Evolutionary conservation across 495 filamentous ascomycete species (phyloP), one percentile per base, ranked within the genome.

Genomic region (Aspergillus incahuasiensis): DNA sequence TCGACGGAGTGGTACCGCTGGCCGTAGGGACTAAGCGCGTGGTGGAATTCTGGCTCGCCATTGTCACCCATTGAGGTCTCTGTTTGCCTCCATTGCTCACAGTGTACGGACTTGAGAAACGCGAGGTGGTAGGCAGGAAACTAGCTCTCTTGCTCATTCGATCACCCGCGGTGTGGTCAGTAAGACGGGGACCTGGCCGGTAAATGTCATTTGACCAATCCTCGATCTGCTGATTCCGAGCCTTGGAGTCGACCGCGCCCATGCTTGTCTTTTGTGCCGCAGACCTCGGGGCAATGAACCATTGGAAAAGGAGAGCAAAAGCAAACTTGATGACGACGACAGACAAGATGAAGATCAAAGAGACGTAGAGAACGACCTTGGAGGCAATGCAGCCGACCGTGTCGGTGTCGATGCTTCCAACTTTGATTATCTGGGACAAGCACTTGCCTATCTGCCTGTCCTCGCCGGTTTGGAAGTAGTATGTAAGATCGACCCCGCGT

Each of bases 131-230:
- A 80, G 95, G 59, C 86, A 77, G 73, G 90, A 73, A 78, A 68
- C 89, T 96, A 52, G 81, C 81, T 55, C 94, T 86, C 73, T 96
- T 97, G 77, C 80, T 90, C 40, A 73, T 71, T 34, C 87, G 79
- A 58, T 94, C 90, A 22, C 24, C 13, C 78, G 66, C 78, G 5
- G 77, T 77, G 48, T 83, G 72, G 56, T 96, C 92, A 0, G 80
- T 74, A 57, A 96, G 74, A 45, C 90, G 86, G 54, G 89, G 89
- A 2, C 90, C 89, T 11, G 91, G 87, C 24, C 90, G 86, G 63
- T 97, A 97, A 63, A 97, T 97, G 61, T 99, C 95, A 56, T 99
- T 92, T 12, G 85, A 87, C 95, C 95, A 99, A 59, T 97, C 92
- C 70, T 99, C 95, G 54, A 99, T 99, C 67, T 97, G 90, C 56